Conservation (phyloP, 2,329 filamentous ascomycete species). For the Exophiala mesophila region DNA sequence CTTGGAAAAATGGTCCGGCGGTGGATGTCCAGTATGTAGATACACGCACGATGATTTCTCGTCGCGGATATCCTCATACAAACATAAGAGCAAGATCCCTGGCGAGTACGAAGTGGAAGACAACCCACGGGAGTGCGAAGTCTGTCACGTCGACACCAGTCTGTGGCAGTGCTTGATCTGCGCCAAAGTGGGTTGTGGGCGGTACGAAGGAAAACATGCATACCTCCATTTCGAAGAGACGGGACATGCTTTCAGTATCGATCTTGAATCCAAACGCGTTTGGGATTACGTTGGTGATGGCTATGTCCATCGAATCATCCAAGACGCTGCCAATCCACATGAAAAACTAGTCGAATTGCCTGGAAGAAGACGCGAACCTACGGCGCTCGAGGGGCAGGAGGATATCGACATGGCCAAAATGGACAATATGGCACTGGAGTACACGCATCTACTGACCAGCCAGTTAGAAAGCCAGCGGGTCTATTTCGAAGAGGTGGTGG, state of each 20-base stretch:
- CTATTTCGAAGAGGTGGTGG: slow-evolving; percentile 91
- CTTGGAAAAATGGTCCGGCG: slow-evolving; percentile 91
- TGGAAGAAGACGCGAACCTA: slow-evolving; percentile 50
- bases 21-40: slow-evolving; percentile 88
- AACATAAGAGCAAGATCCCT: slow-evolving; percentile 23
- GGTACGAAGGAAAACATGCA: slow-evolving; percentile 89
- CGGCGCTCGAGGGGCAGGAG: slow-evolving; percentile 23
- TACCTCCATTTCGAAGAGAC: slow-evolving; percentile 91
- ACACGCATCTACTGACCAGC: slow-evolving; percentile 85
- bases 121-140: slow-evolving; percentile 57
- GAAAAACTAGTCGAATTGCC: slow-evolving; percentile 83
- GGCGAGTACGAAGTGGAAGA: slow-evolving; percentile 53
- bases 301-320: slow-evolving; percentile 92
- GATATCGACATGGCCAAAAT: slow-evolving; percentile 50
- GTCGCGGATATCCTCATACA: slow-evolving; percentile 26
- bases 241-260: slow-evolving; percentile 84
- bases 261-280: slow-evolving; percentile 87
- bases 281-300: slow-evolving; percentile 97
- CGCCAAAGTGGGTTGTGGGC: slow-evolving; percentile 84
- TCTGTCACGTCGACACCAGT: slow-evolving; percentile 75
- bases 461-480: slow-evolving; percentile 88
- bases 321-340: slow-evolving; percentile 62
- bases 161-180: slow-evolving; percentile 96
- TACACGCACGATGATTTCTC: slow-evolving; percentile 66
- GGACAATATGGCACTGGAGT: slow-evolving; percentile 82